These are phyloP conservation scores for Saturnispora sanitii DNA, from an alignment of 805 yeast genomes.

Conservation along the genomic window DNA sequence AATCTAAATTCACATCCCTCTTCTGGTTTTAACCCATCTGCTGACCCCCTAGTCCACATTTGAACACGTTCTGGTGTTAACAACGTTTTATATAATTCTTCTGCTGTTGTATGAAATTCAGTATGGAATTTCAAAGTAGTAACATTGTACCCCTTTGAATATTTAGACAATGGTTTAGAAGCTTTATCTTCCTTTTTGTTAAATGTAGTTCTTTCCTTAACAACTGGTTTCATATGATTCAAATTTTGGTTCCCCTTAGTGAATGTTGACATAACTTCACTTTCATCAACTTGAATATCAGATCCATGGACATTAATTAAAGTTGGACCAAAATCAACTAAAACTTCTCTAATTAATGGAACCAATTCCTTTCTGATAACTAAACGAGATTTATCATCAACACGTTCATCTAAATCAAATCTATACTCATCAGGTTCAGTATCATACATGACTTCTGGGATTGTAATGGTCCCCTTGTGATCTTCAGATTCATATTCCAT, in stretches of 20 bases:
- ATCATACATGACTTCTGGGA: constrained; percentile 94
- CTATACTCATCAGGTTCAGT: constrained; percentile 78
- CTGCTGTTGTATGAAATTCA: constrained; percentile 78
- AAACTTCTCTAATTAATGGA: constrained; percentile 55
- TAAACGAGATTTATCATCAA: constrained; percentile 44
- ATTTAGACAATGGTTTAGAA: constrained; percentile 11
- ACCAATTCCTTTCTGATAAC: constrained; percentile 42
- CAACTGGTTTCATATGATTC: constrained; percentile 19
- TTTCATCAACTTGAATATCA: constrained; percentile 76
- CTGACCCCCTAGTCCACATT: constrained; percentile 85
- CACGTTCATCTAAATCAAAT: constrained; percentile 58
- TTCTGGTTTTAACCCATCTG: constrained; percentile 39
- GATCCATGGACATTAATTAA: constrained; percentile 67
- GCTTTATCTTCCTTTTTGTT: constrained; percentile 16
- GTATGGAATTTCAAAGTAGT: constrained; percentile 70
- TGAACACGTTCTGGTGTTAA: constrained; percentile 67
- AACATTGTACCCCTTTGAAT: constrained; percentile 64
- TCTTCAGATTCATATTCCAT: constrained; percentile 27
- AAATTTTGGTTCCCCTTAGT: constrained; percentile 41
- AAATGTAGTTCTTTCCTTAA: constrained; percentile 22
- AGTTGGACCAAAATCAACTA: constrained; percentile 65
- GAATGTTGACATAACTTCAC: constrained; percentile 47
- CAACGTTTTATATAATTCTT: constrained; percentile 70
- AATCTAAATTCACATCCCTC: constrained; percentile 58
- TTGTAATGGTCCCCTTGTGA: constrained; percentile 54